Evolutionary conservation across 495 filamentous ascomycete species (phyloP).

Genomic region (Penicillium bovifimosum): DNA sequence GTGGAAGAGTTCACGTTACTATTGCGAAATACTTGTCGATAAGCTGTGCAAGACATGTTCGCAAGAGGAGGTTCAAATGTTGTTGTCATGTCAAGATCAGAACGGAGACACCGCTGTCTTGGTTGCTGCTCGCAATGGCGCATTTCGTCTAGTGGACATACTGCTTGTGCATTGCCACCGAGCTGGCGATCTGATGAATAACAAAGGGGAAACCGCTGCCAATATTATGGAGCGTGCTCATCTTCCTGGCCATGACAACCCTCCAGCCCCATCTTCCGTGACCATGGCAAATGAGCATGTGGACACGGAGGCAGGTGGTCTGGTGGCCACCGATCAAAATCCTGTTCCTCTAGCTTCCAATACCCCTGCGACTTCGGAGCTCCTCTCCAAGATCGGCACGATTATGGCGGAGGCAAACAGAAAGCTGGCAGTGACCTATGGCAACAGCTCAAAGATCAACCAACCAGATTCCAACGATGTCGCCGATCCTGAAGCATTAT

Average conservation of each 20-base stretch:
- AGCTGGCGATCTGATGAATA: conserved; percentile 74
- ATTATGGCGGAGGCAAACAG: conserved; percentile 44
- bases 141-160: conserved; percentile 40
- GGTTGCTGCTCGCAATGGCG: conserved; percentile 68
- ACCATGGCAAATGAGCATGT: conserved; percentile 42
- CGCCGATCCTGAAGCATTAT: conserved; percentile 39
- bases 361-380: conserved; percentile 27
- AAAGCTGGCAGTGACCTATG: conserved; percentile 38
- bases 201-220: conserved; percentile 70
- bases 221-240: conserved; percentile 53
- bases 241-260: conserved; percentile 30
- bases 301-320: conserved; percentile 25
- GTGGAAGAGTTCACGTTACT: conserved; percentile 80
- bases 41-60: conserved; percentile 65
- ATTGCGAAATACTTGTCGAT: conserved; percentile 84
- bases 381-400: conserved; percentile 37
- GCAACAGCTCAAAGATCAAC: conserved; percentile 33
- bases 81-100: conserved; percentile 67
- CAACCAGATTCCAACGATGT: conserved; percentile 37
- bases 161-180: conserved; percentile 55
- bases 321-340: conserved; percentile 21
- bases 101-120: conserved; percentile 86
- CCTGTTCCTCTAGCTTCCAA: conserved; percentile 20
- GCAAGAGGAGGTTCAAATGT: conserved; percentile 62
- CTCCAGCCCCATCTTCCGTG: conserved; percentile 38